These are phyloP conservation scores for Pichia cactophila DNA, from an alignment of 1,139 yeast species.

Conservation along the genomic window DNA sequence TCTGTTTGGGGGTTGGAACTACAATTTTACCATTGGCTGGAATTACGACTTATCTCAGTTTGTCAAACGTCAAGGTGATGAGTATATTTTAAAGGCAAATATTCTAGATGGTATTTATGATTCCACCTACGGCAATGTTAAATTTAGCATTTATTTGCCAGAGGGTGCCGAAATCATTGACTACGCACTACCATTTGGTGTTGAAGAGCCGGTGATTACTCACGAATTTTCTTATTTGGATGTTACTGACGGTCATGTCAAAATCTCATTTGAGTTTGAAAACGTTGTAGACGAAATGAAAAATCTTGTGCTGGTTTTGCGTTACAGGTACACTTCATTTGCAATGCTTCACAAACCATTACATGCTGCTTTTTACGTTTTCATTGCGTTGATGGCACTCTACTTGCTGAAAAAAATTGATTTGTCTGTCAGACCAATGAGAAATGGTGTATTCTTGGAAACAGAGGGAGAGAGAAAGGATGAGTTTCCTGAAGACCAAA, in stretches of 20 bases:
- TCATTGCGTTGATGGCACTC: constrained; percentile 53
- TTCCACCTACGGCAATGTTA: constrained; percentile 56
- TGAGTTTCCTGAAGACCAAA: not conserved
- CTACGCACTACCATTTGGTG: constrained; percentile 50
- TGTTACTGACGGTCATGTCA: constrained; percentile 69
- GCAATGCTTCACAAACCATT: constrained; percentile 59
- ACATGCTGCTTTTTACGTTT: constrained; percentile 56
- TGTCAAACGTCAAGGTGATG: constrained; percentile 31
- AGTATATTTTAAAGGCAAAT: constrained; percentile 62
- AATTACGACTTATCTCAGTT: constrained; percentile 49
- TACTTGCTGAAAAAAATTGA: constrained; percentile 42
- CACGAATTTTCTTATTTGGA: constrained; percentile 67
- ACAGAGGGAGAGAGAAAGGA: not conserved
- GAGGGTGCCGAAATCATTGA: constrained; percentile 71
- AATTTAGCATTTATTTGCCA: constrained; percentile 66
- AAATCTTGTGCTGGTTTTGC: constrained; percentile 48
- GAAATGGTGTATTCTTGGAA: not conserved
- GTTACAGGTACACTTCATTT: constrained; percentile 51
- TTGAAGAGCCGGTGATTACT: constrained; percentile 31
- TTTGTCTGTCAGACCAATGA: constrained; percentile 22
- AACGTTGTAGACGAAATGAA: constrained; percentile 69
- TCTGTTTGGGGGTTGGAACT: constrained; percentile 91
- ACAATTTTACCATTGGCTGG: constrained; percentile 95
- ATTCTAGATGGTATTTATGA: constrained; percentile 67
- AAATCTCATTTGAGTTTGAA: constrained; percentile 52